Conservation (phyloP, 1,284 basidiomycete species). For the Leccinum angustisporum region DNA sequence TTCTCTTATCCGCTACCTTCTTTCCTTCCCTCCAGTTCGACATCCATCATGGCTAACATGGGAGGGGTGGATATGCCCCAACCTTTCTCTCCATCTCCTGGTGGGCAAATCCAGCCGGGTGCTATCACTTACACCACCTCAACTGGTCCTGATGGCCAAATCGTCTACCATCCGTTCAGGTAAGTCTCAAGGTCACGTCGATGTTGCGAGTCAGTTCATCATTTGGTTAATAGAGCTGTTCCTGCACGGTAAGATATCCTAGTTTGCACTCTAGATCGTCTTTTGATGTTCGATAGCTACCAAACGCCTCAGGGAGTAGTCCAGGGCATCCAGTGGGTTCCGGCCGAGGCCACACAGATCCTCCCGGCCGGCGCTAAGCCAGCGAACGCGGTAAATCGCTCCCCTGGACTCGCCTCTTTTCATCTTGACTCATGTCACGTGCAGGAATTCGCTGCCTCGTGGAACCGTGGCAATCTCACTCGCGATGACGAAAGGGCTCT, state of each 20-base stretch:
- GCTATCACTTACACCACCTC: constrained; percentile 69
- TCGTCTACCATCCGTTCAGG: constrained; percentile 71
- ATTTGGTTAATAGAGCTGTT: constrained; percentile 51
- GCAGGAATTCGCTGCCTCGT: constrained; percentile 60
- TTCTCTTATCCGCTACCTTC: constrained; percentile 10
- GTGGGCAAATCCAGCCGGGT: constrained; percentile 50
- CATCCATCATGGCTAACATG: constrained; percentile 24
- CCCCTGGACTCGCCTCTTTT: not conserved
- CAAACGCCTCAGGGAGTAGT: constrained; percentile 66
- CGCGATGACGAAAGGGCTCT: constrained; percentile 43
- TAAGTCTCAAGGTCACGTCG: constrained; percentile 35
- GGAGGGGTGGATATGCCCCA: constrained; percentile 29
- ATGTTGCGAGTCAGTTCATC: constrained; percentile 16
- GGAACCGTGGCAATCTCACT: constrained; percentile 45
- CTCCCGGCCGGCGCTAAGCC: constrained; percentile 59
- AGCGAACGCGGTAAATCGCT: constrained; percentile 48
- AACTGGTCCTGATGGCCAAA: constrained; percentile 54
- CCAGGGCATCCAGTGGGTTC: constrained; percentile 74
- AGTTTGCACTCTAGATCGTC: constrained; percentile 2
- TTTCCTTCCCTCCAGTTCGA: constrained; percentile 12
- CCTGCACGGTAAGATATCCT: constrained; percentile 53
- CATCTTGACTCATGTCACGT: constrained; percentile 4
- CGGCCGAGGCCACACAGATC: constrained; percentile 61
- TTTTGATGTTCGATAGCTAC: constrained; percentile 49
- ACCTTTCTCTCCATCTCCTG: constrained; percentile 32